Percentiles rank a stretch among this genome's conserved stretches.
Evolutionary conservation across 2,329 filamentous ascomycete species (phyloP).

Genomic region (Epichloe elymi): DNA sequence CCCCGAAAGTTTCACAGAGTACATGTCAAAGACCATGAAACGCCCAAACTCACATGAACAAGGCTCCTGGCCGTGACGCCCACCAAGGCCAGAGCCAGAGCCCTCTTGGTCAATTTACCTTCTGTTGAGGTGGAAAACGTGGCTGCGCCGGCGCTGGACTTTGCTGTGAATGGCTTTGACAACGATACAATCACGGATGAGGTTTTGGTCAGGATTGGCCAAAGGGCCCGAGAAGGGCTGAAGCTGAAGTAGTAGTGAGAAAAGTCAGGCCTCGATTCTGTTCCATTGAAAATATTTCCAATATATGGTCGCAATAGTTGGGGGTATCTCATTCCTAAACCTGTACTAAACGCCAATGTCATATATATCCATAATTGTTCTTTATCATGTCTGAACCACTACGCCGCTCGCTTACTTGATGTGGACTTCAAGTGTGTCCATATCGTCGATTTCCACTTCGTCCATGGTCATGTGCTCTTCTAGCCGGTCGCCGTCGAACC

Average conservation of each 20-base stretch:
- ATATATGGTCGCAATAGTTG: background rate
- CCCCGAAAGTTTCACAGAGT: no score
- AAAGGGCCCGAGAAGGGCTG: background rate
- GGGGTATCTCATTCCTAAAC: background rate
- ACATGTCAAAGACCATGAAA: no score
- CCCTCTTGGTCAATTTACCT: background rate
- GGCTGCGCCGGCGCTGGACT: background rate
- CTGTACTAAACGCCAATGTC: background rate
- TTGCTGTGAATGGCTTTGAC: background rate
- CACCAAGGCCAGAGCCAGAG: no score
- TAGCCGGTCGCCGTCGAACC: conserved; percentile 65
- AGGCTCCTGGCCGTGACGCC: no score
- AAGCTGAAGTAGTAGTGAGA: background rate
- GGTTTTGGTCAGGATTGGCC: background rate
- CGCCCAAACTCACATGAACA: no score
- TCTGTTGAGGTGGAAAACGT: background rate
- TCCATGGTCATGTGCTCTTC: conserved; percentile 45
- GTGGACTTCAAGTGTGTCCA: conserved; percentile 64
- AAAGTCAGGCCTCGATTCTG: background rate
- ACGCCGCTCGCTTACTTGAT: conserved; percentile 19
- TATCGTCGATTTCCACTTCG: conserved; percentile 60
- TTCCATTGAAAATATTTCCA: background rate
- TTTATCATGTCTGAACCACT: background rate
- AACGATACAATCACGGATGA: background rate
- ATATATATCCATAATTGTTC: background rate